phyloP scores from a whole-genome alignment of 2,329 filamentous ascomycete genomes.

The Pyricularia sp. region DNA sequence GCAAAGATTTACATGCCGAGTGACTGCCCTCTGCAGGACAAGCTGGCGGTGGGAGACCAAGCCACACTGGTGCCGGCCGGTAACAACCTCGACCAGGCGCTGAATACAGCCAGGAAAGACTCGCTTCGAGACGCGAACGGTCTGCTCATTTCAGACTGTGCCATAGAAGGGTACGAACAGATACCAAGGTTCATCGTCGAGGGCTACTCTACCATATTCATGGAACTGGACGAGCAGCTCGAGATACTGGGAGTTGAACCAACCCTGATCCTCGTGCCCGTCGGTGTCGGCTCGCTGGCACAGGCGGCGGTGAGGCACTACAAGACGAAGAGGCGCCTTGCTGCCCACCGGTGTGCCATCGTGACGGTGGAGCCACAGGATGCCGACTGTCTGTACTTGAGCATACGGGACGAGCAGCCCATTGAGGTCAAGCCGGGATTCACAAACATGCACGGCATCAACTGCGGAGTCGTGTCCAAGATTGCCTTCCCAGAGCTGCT shows the following conservation, averaged over 20 bases:
- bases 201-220: conserved; percentile 65
- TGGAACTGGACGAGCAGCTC: conserved; percentile 57
- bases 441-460: conserved; percentile 67
- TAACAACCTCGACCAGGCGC: conserved; percentile 56
- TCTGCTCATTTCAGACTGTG: conserved; percentile 59
- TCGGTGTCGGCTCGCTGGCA: conserved; percentile 65
- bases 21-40: conserved; percentile 40
- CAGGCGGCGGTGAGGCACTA: conserved; percentile 60
- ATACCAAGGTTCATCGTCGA: conserved; percentile 69
- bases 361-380: conserved; percentile 62
- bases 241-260: conserved; percentile 20
- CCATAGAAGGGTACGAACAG: conserved; percentile 55
- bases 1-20: conserved; percentile 54
- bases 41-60: conserved; percentile 53
- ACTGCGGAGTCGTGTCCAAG: conserved; percentile 59
- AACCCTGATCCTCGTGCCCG: conserved; percentile 51
- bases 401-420: conserved; percentile 36
- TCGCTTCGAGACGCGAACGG: conserved; percentile 26
- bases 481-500: conserved; percentile 55
- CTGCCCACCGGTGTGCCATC: conserved; percentile 26
- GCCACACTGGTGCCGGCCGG: conserved; percentile 45
- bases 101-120: conserved; percentile 36
- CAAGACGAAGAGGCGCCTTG: conserved; percentile 28
- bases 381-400: conserved; percentile 48
- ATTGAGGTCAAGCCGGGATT: conserved; percentile 42